These are phyloP conservation scores for Phaeoacremonium minimum DNA, from an alignment of 2,329 filamentous ascomycete genomes.

Conservation along the genomic window DNA sequence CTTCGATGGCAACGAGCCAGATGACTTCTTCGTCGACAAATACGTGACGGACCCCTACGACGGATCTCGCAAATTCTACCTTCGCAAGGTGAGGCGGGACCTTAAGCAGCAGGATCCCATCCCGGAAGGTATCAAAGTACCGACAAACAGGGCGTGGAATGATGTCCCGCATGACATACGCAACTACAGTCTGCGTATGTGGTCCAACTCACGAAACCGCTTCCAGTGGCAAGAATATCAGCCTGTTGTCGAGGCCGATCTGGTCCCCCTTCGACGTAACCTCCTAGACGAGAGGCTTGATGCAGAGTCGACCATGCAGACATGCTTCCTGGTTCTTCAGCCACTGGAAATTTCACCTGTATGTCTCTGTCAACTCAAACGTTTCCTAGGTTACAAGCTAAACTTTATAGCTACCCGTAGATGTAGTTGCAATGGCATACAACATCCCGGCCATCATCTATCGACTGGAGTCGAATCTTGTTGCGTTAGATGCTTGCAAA, in stretches of 20 bases:
- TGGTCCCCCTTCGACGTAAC: slow-evolving; percentile 76
- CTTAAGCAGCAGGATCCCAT: slow-evolving; percentile 63
- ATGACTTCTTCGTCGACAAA: slow-evolving; percentile 47
- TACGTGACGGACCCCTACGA: slow-evolving; percentile 55
- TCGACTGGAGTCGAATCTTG: slow-evolving; percentile 75
- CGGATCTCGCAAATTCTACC: slow-evolving; percentile 59
- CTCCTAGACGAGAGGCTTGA: slow-evolving; percentile 63
- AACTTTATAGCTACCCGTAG: slow-evolving; percentile 55
- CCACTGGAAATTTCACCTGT: slow-evolving; percentile 73
- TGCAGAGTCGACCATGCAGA: slow-evolving; percentile 31
- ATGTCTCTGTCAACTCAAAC: slow-evolving; percentile 28
- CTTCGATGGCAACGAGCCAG: slow-evolving; percentile 36
- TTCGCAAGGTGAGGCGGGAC: slow-evolving; percentile 46
- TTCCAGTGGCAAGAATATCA: slow-evolving; percentile 62
- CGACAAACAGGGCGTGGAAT: slow-evolving; percentile 37
- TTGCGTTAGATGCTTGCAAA: slow-evolving; percentile 70
- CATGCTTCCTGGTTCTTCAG: slow-evolving; percentile 70
- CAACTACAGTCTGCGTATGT: slow-evolving; percentile 79
- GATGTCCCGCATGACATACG: slow-evolving; percentile 58
- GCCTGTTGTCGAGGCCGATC: slow-evolving; percentile 73
- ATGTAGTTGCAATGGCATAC: slow-evolving; percentile 69
- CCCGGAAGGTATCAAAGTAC: slow-evolving; percentile 48
- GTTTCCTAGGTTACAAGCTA: slow-evolving; percentile 6
- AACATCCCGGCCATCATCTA: slow-evolving; percentile 81
- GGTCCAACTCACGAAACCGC: slow-evolving; percentile 50